Percentiles rank a stretch among this genome's conserved stretches.
phyloP scores from a whole-genome alignment of 2,329 filamentous ascomycete species.

The Penicillium sp. region DNA sequence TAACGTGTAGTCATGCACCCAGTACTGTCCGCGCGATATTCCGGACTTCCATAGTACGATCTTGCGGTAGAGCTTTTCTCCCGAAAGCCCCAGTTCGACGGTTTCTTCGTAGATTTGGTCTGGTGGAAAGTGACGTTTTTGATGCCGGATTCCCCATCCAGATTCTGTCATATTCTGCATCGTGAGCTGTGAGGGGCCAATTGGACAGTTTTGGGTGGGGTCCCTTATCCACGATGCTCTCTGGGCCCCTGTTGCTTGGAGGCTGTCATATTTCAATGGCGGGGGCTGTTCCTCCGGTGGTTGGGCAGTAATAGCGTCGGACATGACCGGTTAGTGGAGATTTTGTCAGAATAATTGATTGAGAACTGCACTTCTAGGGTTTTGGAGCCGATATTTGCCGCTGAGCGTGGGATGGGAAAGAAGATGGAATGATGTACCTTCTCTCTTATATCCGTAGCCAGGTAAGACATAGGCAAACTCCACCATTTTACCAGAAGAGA shows the following conservation, averaged over 20 bases:
- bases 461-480: no score
- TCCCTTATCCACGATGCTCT: not conserved
- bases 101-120: not conserved
- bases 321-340: not conserved
- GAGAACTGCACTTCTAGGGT: not conserved
- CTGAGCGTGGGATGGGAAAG: not conserved
- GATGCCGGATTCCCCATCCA: not conserved
- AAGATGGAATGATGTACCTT: not conserved
- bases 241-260: not conserved
- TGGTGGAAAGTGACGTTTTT: not conserved
- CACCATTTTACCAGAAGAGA: no score
- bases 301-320: not conserved
- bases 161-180: not conserved
- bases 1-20: not conserved
- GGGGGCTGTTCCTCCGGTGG: not conserved
- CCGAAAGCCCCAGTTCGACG: not conserved
- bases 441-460: not conserved
- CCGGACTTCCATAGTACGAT: not conserved
- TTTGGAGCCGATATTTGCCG: not conserved
- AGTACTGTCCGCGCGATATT: not conserved
- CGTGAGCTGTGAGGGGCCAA: not conserved
- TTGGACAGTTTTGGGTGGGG: not conserved
- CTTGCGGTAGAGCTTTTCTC: not conserved
- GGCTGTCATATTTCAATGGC: not conserved
- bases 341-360: not conserved